Percentiles rank a stretch among this genome's conserved stretches.
Conservation (phyloP, 176 grass and related monocot species). For the Oryza rufipogon region DNA sequence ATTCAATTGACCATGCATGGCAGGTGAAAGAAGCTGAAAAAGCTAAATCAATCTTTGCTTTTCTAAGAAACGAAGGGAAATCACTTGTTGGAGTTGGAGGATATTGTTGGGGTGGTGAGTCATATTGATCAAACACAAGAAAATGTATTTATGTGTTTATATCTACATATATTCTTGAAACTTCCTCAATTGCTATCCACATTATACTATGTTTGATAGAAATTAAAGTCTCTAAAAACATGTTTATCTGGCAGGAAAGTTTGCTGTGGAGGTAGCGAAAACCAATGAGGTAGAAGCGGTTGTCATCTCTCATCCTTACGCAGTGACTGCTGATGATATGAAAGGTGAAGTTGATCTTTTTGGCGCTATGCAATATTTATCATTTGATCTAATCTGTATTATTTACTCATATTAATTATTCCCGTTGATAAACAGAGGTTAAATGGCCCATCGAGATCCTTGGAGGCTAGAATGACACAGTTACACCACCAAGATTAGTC, state of each 20-base stretch:
- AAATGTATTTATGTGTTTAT: too few relatives aligned
- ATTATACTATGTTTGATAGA: too few relatives aligned
- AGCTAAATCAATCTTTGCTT: constrained; percentile 35
- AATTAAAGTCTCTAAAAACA: too few relatives aligned
- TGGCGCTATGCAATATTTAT: neutral
- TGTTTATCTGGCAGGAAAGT: constrained; percentile 22
- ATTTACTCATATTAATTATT: neutral
- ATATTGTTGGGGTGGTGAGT: constrained; percentile 50
- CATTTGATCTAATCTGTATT: too few relatives aligned
- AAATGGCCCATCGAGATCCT: constrained; percentile 44
- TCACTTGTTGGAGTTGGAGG: constrained; percentile 26
- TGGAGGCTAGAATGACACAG: constrained; percentile 27
- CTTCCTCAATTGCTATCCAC: too few relatives aligned
- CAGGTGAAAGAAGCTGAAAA: constrained; percentile 33
- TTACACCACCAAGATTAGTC: constrained; percentile 28
- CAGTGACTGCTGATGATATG: constrained; percentile 38
- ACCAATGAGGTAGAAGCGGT: constrained; percentile 19
- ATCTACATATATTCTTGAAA: too few relatives aligned
- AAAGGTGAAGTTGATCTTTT: constrained; percentile 5
- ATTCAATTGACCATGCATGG: neutral
- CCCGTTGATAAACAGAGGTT: constrained; percentile 11
- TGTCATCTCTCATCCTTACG: constrained; percentile 36
- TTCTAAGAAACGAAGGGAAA: constrained; percentile 27
- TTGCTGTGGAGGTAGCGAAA: constrained; percentile 30
- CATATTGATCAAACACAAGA: neutral